Percentiles rank a stretch among this genome's conserved stretches.
phyloP scores from a whole-genome alignment of 495 filamentous ascomycete genomes.

The Hypomontagnella monticulosa region DNA sequence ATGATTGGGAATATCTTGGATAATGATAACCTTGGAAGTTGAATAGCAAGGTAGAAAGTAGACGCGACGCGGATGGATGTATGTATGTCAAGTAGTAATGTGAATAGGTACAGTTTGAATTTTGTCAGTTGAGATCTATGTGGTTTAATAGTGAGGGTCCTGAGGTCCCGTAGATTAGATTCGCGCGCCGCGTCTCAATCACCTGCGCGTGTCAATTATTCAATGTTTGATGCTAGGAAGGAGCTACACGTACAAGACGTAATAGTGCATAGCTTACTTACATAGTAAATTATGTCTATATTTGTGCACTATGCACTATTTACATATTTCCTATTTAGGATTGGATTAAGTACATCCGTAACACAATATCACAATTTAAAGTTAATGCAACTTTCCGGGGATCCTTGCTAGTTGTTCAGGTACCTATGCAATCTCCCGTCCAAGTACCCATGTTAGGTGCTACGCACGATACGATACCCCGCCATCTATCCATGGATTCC shows the following conservation, averaged over 20 bases:
- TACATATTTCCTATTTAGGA: conserved; percentile 26
- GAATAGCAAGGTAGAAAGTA: no score
- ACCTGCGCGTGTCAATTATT: conserved; percentile 18
- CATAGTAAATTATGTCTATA: conserved; percentile 2
- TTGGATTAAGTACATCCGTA: not conserved
- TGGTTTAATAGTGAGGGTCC: not conserved
- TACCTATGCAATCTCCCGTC: conserved; percentile 17
- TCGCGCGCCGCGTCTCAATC: conserved; percentile 14
- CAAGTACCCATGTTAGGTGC: no score
- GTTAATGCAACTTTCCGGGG: conserved; percentile 22
- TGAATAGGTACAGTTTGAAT: not conserved
- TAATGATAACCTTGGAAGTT: no score
- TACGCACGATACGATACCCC: no score
- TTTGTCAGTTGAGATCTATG: not conserved
- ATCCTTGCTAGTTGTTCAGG: conserved; percentile 26
- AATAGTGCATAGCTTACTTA: no score
- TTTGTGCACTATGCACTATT: conserved; percentile 27
- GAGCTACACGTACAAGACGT: conserved; percentile 3
- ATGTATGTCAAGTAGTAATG: no score
- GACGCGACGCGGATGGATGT: no score
- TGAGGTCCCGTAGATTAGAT: not conserved
- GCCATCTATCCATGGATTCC: no score
- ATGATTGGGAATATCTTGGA: no score
- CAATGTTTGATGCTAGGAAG: not conserved
- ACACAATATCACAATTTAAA: conserved; percentile 8